phyloP scores from a whole-genome alignment of 179 eudicot genomes.

The Carnegiea gigantea region DNA sequence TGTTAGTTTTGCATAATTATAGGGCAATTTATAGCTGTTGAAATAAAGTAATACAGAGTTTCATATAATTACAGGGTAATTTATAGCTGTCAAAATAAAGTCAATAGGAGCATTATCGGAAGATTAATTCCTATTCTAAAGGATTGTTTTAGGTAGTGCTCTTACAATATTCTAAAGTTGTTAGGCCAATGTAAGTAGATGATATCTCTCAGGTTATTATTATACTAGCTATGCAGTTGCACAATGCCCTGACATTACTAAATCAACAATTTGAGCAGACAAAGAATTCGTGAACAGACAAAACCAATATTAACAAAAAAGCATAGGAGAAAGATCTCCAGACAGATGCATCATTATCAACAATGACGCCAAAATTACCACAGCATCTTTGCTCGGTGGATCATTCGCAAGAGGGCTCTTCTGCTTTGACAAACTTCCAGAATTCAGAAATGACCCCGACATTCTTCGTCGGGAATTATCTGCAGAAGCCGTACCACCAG shows the following conservation, averaged over 20 bases:
- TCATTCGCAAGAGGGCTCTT: conserved; percentile 77
- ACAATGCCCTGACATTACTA: not conserved
- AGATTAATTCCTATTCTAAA: too few relatives aligned
- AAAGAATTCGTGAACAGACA: not conserved
- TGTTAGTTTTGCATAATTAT: too few relatives aligned
- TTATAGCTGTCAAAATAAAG: too few relatives aligned
- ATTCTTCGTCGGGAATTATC: conserved; percentile 61
- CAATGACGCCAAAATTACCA: conserved; percentile 34
- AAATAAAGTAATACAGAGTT: too few relatives aligned
- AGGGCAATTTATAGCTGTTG: too few relatives aligned
- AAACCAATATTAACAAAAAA: not conserved
- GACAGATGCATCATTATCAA: not conserved
- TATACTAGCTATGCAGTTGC: not conserved
- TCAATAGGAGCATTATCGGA: too few relatives aligned
- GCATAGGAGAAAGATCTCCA: not conserved
- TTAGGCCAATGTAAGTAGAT: too few relatives aligned
- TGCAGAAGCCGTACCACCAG: conserved; percentile 44
- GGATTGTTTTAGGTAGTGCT: too few relatives aligned
- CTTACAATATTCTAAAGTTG: too few relatives aligned
- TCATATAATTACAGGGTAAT: too few relatives aligned
- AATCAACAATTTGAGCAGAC: not conserved
- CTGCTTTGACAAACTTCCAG: conserved; percentile 64
- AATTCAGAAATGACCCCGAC: conserved; percentile 53
- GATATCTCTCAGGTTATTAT: too few relatives aligned
- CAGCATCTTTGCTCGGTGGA: conserved; percentile 68